Conservation (phyloP, 139 green algal genomes). For the Pleodorina starrii region DNA sequence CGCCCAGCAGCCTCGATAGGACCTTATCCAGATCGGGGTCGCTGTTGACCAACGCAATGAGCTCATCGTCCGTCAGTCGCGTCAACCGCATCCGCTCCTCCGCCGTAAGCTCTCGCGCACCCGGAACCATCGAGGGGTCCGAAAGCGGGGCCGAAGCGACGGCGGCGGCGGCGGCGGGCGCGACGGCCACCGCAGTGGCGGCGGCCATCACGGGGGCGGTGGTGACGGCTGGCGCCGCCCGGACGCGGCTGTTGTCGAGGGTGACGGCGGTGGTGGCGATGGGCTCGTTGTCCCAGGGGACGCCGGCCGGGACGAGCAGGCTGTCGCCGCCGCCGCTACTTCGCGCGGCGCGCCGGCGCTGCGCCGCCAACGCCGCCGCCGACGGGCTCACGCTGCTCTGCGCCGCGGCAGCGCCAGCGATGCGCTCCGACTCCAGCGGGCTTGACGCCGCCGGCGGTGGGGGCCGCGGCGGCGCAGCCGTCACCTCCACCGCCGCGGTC, state of each 20-base stretch:
- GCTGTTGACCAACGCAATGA: constrained; percentile 46
- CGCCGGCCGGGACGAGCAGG: not conserved
- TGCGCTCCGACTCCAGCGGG: not conserved
- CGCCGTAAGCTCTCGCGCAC: not conserved
- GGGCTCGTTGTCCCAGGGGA: too few species aligned
- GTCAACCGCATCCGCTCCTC: constrained; percentile 30
- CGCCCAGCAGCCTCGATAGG: constrained; percentile 21
- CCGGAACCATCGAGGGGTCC: too few species aligned
- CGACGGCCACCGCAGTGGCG: not conserved
- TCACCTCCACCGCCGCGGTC: not conserved
- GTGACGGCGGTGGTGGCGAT: not conserved
- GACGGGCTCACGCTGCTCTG: not conserved
- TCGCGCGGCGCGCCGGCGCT: too few species aligned
- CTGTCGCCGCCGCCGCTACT: not conserved
- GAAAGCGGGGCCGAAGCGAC: too few species aligned
- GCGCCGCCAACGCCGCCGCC: too few species aligned
- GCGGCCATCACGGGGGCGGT: not conserved
- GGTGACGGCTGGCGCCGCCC: not conserved
- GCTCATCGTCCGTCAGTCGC: constrained; percentile 45
- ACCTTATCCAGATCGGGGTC: constrained; percentile 42
- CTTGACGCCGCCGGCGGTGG: not conserved
- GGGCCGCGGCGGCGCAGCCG: not conserved
- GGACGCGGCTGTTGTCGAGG: not conserved
- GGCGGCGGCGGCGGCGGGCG: not conserved
- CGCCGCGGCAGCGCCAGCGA: not conserved